These are phyloP conservation scores for Trichophyton mentagrophytes DNA, from an alignment of 2,329 filamentous ascomycete species.

Conservation along the genomic window DNA sequence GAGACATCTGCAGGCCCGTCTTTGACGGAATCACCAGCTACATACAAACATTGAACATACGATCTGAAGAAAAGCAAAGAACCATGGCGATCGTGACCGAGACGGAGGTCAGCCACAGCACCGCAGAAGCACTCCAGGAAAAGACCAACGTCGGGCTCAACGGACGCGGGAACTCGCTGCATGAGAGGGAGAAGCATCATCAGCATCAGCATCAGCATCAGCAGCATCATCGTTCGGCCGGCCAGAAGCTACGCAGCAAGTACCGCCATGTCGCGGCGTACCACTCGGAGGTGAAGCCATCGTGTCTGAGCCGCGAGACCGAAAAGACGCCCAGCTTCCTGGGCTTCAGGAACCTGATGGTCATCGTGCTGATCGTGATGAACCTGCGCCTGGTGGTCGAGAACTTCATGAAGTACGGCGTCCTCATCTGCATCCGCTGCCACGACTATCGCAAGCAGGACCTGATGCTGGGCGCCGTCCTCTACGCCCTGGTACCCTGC, in stretches of 20 bases:
- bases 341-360: slow-evolving; percentile 92
- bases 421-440: slow-evolving; percentile 80
- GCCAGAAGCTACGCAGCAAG: slow-evolving; percentile 40
- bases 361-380: slow-evolving; percentile 80
- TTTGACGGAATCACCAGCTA: not conserved
- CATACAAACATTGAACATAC: not conserved
- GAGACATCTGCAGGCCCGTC: not conserved
- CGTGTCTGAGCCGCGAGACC: slow-evolving; percentile 77
- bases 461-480: slow-evolving; percentile 56
- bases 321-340: slow-evolving; percentile 66
- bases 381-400: slow-evolving; percentile 92
- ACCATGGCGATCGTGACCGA: not conserved
- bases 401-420: slow-evolving; percentile 96
- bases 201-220: not conserved
- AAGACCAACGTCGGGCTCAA: slow-evolving; percentile 2
- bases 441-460: slow-evolving; percentile 77
- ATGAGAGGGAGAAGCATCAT: slow-evolving; percentile 6
- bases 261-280: slow-evolving; percentile 89
- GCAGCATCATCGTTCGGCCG: not conserved
- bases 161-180: not conserved
- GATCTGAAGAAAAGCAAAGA: too few species aligned
- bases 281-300: slow-evolving; percentile 58
- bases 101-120: not conserved
- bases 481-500: slow-evolving; percentile 80
- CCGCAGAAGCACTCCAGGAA: not conserved